A percentile compares a stretch with the other conserved stretches of the same genome.
phyloP scores from a whole-genome alignment of 768 basidiomycete species.

The Mycena galericulata region DNA sequence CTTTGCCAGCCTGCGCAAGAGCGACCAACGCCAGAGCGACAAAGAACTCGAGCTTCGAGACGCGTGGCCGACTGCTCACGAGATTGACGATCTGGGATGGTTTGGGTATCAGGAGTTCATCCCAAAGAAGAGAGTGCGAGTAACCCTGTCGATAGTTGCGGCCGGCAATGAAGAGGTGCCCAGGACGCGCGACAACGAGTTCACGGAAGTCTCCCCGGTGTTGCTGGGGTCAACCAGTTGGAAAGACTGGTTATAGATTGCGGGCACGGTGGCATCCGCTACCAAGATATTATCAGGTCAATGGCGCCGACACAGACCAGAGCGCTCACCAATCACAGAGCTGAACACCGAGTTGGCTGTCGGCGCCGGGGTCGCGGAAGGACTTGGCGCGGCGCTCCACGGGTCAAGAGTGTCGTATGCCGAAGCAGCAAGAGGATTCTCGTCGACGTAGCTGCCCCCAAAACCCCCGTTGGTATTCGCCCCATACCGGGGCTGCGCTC shows the following conservation, averaged over 20 bases:
- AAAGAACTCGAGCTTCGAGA: constrained; percentile 92
- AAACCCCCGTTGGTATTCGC: constrained; percentile 67
- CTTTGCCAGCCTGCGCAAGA: constrained; percentile 85
- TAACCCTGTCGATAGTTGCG: constrained; percentile 84
- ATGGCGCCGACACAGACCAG: neutral
- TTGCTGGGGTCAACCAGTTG: constrained; percentile 76
- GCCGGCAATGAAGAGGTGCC: constrained; percentile 84
- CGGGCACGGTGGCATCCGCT: constrained; percentile 87
- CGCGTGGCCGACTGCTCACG: constrained; percentile 82
- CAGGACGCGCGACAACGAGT: constrained; percentile 83
- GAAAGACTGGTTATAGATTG: constrained; percentile 81
- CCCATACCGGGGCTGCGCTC: constrained; percentile 77
- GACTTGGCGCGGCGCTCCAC: constrained; percentile 82
- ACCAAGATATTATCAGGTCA: constrained; percentile 25
- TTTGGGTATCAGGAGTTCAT: constrained; percentile 17
- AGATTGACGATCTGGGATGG: constrained; percentile 86
- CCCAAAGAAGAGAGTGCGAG: constrained; percentile 18
- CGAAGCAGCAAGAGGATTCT: constrained; percentile 79
- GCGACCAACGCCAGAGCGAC: constrained; percentile 91
- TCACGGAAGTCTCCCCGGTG: constrained; percentile 85
- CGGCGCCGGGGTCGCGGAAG: constrained; percentile 72
- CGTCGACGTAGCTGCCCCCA: constrained; percentile 80
- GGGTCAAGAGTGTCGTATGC: constrained; percentile 85
- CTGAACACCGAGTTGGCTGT: constrained; percentile 67
- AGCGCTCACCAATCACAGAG: constrained; percentile 72